A percentile compares a stretch with the other conserved stretches of the same genome.
These are phyloP conservation scores for Setomelanomma holmii DNA, from an alignment of 2,329 filamentous ascomycete species.

Conservation along the genomic window DNA sequence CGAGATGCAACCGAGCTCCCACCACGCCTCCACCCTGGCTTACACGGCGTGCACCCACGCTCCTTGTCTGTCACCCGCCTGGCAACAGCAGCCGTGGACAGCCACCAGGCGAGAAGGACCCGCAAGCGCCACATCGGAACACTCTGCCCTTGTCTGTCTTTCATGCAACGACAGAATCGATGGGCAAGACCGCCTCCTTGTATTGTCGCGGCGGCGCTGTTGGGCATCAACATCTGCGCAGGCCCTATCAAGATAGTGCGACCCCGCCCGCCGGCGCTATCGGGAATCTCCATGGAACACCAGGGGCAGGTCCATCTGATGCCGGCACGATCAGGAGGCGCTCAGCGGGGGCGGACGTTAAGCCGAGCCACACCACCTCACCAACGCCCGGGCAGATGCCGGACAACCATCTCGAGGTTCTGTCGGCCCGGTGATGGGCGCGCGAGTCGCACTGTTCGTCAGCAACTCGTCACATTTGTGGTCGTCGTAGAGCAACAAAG, in stretches of 20 bases:
- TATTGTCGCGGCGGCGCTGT: conserved; percentile 7
- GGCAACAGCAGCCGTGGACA: conserved; percentile 16
- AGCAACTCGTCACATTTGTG: neutral
- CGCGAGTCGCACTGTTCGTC: neutral
- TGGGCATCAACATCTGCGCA: conserved; percentile 12
- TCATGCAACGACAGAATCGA: neutral
- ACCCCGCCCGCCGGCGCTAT: conserved; percentile 11
- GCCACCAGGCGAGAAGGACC: conserved; percentile 9
- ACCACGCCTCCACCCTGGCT: conserved; percentile 22
- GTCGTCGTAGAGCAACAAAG: neutral
- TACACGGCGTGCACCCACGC: conserved; percentile 17
- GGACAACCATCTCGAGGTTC: conserved; percentile 21
- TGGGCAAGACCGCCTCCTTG: neutral
- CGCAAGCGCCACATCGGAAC: conserved; percentile 14
- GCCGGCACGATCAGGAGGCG: conserved; percentile 17
- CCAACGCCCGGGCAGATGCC: conserved; percentile 8
- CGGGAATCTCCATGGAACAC: conserved; percentile 20
- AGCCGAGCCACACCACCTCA: conserved; percentile 6
- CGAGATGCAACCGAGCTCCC: conserved; percentile 35
- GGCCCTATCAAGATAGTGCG: neutral
- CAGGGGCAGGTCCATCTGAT: conserved; percentile 19
- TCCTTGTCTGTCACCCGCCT: conserved; percentile 24
- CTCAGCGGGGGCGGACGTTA: conserved; percentile 17
- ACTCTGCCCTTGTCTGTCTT: neutral
- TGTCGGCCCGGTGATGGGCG: conserved; percentile 12